Evolutionary conservation across 2,329 filamentous ascomycete species (phyloP).

Genomic region (Thielaviopsis cerberus): DNA sequence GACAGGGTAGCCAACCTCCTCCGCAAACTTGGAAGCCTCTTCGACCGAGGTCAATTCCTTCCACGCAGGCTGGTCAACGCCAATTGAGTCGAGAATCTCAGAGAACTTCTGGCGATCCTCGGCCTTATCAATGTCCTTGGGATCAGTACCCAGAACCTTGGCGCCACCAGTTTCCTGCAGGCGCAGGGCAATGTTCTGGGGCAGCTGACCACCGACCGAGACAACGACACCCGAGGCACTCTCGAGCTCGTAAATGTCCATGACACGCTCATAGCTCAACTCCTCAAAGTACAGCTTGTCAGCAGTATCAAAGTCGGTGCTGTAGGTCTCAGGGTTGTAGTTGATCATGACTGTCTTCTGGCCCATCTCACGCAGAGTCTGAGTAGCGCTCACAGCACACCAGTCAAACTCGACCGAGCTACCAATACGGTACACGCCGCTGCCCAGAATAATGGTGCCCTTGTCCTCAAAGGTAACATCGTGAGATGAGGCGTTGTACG

Average conservation of each 20-base stretch:
- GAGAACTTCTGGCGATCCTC: constrained; percentile 98
- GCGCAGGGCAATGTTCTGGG: constrained; percentile 90
- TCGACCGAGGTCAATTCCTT: constrained; percentile 83
- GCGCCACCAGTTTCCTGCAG: constrained; percentile 82
- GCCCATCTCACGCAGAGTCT: constrained; percentile 66
- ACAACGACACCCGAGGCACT: constrained; percentile 72
- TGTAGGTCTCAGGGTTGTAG: constrained; percentile 64
- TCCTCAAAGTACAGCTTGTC: constrained; percentile 96
- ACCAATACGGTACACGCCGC: constrained; percentile 92
- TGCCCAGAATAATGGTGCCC: constrained; percentile 73
- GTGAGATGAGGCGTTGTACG: constrained; percentile 87
- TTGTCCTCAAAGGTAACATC: constrained; percentile 90
- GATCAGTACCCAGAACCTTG: constrained; percentile 81
- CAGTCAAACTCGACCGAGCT: constrained; percentile 97
- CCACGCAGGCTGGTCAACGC: constrained; percentile 92
- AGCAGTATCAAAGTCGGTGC: constrained; percentile 72
- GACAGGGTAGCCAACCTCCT: constrained; percentile 77
- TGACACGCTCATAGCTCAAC: constrained; percentile 86
- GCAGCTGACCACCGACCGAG: constrained; percentile 86
- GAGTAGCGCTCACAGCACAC: constrained; percentile 83
- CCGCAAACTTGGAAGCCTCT: constrained; percentile 73
- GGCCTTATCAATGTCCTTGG: constrained; percentile 88
- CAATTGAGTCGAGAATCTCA: constrained; percentile 88
- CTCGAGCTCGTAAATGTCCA: constrained; percentile 97
- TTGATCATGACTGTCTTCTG: constrained; percentile 99